phyloP scores from a whole-genome alignment of 108 stramenopile genomes.

The Stephanodiscus minutulus region DNA sequence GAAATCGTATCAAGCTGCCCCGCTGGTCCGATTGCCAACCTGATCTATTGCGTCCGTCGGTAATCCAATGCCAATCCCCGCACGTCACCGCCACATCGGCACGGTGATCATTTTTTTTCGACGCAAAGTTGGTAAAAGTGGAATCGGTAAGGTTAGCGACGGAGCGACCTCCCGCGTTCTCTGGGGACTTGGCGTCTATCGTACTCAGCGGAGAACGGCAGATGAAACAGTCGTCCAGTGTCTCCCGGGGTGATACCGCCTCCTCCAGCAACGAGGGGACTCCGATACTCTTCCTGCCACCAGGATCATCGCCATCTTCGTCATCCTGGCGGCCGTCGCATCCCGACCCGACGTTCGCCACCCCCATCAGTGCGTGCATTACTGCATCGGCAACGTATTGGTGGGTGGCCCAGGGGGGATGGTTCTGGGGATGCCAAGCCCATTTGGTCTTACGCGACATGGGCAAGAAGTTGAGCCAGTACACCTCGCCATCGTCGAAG shows the following conservation, averaged over 20 bases:
- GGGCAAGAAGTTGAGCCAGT: slow-evolving; percentile 18
- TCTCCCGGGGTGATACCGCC: slow-evolving; percentile 8
- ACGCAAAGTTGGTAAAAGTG: not conserved
- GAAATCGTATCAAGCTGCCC: slow-evolving; percentile 29
- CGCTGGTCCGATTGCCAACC: slow-evolving; percentile 37
- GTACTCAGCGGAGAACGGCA: slow-evolving; percentile 6
- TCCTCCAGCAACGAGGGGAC: not conserved
- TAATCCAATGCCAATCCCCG: slow-evolving; percentile 40
- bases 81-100: slow-evolving; percentile 20
- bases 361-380: slow-evolving; percentile 8
- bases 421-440: slow-evolving; percentile 15
- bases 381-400: slow-evolving; percentile 36
- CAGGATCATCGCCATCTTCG: not conserved
- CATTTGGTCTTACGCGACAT: slow-evolving; percentile 10
- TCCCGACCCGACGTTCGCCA: slow-evolving; percentile 9
- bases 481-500: not conserved
- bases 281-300: not conserved
- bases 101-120: not conserved
- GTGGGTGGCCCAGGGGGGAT: slow-evolving; percentile 33
- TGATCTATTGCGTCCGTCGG: slow-evolving; percentile 29
- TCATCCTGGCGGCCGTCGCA: slow-evolving; percentile 2
- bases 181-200: slow-evolving; percentile 22
- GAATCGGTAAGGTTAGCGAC: not conserved
- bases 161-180: not conserved
- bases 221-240: slow-evolving; percentile 20